Evolutionary conservation across 208 protist species (phyloP), one percentile per base, ranked within the genome.

Genomic region (Tritrichomonas foetus): DNA sequence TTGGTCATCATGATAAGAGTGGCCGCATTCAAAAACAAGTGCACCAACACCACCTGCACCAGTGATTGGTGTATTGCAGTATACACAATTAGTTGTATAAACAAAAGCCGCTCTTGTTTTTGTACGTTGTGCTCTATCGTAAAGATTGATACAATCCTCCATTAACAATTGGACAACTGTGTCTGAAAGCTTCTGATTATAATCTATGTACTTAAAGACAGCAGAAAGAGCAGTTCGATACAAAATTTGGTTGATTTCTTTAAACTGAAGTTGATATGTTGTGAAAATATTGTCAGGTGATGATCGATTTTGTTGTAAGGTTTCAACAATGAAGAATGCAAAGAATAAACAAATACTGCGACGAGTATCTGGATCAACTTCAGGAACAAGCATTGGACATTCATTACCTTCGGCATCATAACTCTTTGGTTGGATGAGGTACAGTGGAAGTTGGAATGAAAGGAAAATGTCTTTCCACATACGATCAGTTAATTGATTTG

Each of bases 151-250:
- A 47, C 78, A 89, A n/a, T 89, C 78, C 30, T 89, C 41, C 16
- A 89, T 16, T 9, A 89, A 57, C 14, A 89, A 50, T n/a, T 44
- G n/a, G 36, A 47, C 57, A 50, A 89, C 78, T 27, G 78, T 49
- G 2, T 44, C 16, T 39, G 78, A 89, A 57, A 89, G 47, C 47
- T 44, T 89, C n/a, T 89, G 44, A 30, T 89, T 49, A 39, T 89
- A 89, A 89, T 89, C 78, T 22, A 89, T 25, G 30, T 89, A 47
- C 30, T 89, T 89, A n/a, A 89, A 89, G 9, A 89, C 78, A 61
- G 41, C 44, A 14, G 47, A 57, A 16, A 89, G 41, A 57, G 41
- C 25, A 39, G 5, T 36, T 57, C 78, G 25, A 13, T 53, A 53
- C 30, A 47, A 33, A 16, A 89, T 57, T 57, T 89, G 41, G 16